Conservation (phyloP, 495 filamentous ascomycete genomes). For the Hypoxylon crocopeplum region DNA sequence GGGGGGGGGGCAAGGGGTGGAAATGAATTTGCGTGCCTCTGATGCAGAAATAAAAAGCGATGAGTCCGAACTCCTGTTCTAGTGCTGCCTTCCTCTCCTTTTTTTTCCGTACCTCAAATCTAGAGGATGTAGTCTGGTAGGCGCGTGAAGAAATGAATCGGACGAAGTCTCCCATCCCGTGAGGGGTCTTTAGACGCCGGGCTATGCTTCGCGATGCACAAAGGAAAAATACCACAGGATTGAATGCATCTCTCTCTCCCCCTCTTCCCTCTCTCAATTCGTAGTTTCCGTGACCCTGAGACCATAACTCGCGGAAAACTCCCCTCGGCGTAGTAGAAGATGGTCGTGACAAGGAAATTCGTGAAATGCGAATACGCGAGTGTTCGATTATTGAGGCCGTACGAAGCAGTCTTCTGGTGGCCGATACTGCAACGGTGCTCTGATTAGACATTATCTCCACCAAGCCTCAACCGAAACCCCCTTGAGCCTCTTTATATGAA, state of each 20-base stretch:
- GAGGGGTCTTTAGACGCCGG: slow-evolving; percentile 28
- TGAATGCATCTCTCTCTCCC: not conserved
- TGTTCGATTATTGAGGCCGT: not conserved
- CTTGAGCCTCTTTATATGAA: slow-evolving; percentile 31
- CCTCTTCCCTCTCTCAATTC: not conserved
- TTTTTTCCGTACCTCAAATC: slow-evolving; percentile 10
- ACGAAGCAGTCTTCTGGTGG: not conserved
- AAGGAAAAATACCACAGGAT: slow-evolving; percentile 11
- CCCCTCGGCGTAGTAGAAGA: slow-evolving; percentile 4
- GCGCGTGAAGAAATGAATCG: not conserved
- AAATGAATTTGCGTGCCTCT: slow-evolving; percentile 5
- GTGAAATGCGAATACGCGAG: slow-evolving; percentile 1
- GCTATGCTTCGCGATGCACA: slow-evolving; percentile 35
- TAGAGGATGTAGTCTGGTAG: slow-evolving; percentile 7
- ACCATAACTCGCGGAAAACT: not conserved
- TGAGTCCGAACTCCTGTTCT: slow-evolving; percentile 23
- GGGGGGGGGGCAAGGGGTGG: too few species aligned
- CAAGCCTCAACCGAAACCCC: not conserved
- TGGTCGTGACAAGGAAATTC: slow-evolving; percentile 30
- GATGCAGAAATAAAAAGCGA: slow-evolving; percentile 1
- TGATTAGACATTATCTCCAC: slow-evolving; percentile 21
- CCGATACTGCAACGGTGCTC: not conserved
- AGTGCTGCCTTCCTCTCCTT: slow-evolving; percentile 4
- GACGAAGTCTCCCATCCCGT: slow-evolving; percentile 15
- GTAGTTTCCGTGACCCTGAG: slow-evolving; percentile 3